Base-by-base conservation (phyloP, 2,329 filamentous ascomycete species). In the Pseudogymnoascus sp. region DNA sequence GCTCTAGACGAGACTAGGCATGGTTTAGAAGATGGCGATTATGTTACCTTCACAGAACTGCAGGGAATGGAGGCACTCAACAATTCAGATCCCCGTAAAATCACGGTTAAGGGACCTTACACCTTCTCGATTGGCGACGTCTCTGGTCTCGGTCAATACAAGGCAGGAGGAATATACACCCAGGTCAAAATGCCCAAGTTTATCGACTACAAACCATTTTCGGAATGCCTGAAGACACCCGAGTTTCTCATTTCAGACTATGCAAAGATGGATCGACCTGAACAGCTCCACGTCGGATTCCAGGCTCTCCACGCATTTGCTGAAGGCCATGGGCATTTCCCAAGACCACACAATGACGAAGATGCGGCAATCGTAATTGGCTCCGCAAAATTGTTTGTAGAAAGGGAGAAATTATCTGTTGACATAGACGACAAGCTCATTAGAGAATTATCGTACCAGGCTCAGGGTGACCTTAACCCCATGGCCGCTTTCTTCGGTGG, bases 121-220 rank as follows among this genome's bases (percentile, higher is more conserved):
- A 96, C 92, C 7, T 99, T 99, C 77, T 94, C 91, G 12, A 97
- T 99, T 68, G 94, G 93, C 42, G 91, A 97, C 73, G 91, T 97
- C 8, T 91, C 90, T 25, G 88, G 85, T 5, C 81, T 97, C 36
- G 94, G 94, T 36, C 82, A 90, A 70, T 99, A 99, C 79, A 80
- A 90, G 79, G 84, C 89, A 60, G 93, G 93, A 55, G 94, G 94
- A 64, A 84, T 96, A 64, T 99, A 90, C 75, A 88, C 90, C 39
- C 94, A 99, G 76, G 94, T 97, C 75, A 99, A 97, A 83, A 97
- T 97, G 93, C 94, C 94, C 59, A 96, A 94, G 78, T 84, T 91
- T 61, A 77, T 97, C 70, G 84, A 94, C 73, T 99, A 97, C 77
- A 90, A 96, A 78, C 81, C 86, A 41, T 84, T 97, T 63, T 86